These are phyloP conservation scores for Monosporascus sp. DNA, from an alignment of 2,329 filamentous ascomycete genomes.

Conservation along the genomic window DNA sequence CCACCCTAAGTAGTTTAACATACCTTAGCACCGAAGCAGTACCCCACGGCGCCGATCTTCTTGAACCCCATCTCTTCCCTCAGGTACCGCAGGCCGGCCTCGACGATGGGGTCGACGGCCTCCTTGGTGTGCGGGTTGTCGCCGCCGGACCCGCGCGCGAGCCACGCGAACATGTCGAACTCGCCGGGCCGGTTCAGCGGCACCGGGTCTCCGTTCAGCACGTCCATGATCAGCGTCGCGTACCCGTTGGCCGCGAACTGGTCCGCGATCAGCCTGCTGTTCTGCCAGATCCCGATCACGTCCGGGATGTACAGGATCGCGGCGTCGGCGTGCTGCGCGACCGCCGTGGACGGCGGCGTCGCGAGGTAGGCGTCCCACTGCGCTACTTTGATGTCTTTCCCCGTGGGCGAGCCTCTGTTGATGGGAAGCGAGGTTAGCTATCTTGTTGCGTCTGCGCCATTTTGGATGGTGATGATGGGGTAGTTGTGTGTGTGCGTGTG, in stretches of 20 bases:
- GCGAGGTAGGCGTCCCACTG: slow-evolving; percentile 47
- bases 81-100: slow-evolving; percentile 50
- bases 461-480: neutral
- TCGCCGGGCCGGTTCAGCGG: slow-evolving; percentile 40
- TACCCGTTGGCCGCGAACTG: slow-evolving; percentile 70
- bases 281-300: slow-evolving; percentile 49
- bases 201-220: slow-evolving; percentile 63
- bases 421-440: neutral
- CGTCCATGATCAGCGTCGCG: slow-evolving; percentile 61
- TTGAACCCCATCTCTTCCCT: slow-evolving; percentile 49
- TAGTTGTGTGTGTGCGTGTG: neutral
- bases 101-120: slow-evolving; percentile 42
- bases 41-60: slow-evolving; percentile 61
- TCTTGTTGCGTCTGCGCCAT: neutral
- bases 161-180: slow-evolving; percentile 40
- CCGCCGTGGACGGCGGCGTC: slow-evolving; percentile 31
- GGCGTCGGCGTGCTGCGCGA: slow-evolving; percentile 32
- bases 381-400: slow-evolving; percentile 40
- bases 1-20: slow-evolving; percentile 4
- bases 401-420: slow-evolving; percentile 42
- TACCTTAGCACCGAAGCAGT: slow-evolving; percentile 72
- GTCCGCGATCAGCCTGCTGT: slow-evolving; percentile 64
- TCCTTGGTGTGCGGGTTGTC: slow-evolving; percentile 43
- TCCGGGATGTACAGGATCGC: slow-evolving; percentile 45
- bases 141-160: slow-evolving; percentile 37